Percentiles rank a stretch among this genome's conserved stretches.
Conservation (phyloP, 768 basidiomycete species). For the Leccinum ochraceum region DNA sequence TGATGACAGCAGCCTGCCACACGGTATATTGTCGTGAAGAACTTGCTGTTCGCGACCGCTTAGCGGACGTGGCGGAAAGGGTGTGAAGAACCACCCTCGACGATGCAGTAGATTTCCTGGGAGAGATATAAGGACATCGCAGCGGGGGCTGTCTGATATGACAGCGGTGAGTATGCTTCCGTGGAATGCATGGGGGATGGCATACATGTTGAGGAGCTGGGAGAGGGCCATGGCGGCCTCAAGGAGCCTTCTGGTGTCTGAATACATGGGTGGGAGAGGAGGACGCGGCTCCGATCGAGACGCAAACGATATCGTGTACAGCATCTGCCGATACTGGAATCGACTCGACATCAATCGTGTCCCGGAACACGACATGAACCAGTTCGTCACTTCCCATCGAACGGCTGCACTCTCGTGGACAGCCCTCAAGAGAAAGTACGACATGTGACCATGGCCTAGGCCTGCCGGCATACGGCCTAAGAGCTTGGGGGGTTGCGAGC, state of each 20-base stretch:
- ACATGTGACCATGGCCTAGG: conserved; percentile 40
- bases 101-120: conserved; percentile 85
- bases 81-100: conserved; percentile 70
- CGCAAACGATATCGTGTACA: conserved; percentile 74
- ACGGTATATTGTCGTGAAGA: conserved; percentile 47
- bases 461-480: conserved; percentile 1
- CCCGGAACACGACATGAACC: conserved; percentile 82
- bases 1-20: too few relatives aligned
- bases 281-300: conserved; percentile 69
- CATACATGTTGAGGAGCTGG: conserved; percentile 50
- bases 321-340: conserved; percentile 76
- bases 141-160: conserved; percentile 61
- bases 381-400: conserved; percentile 61
- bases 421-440: conserved; percentile 73
- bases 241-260: conserved; percentile 71
- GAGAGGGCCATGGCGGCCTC: conserved; percentile 81
- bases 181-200: conserved; percentile 80
- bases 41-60: conserved; percentile 62
- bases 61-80: conserved; percentile 82
- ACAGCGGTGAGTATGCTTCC: conserved; percentile 72
- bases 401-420: conserved; percentile 72
- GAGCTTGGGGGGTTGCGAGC: neutral
- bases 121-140: conserved; percentile 52
- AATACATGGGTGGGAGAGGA: conserved; percentile 44
- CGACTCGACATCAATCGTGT: conserved; percentile 84